phyloP scores from a whole-genome alignment of 805 yeast species.

The Lachancea meyersii region DNA sequence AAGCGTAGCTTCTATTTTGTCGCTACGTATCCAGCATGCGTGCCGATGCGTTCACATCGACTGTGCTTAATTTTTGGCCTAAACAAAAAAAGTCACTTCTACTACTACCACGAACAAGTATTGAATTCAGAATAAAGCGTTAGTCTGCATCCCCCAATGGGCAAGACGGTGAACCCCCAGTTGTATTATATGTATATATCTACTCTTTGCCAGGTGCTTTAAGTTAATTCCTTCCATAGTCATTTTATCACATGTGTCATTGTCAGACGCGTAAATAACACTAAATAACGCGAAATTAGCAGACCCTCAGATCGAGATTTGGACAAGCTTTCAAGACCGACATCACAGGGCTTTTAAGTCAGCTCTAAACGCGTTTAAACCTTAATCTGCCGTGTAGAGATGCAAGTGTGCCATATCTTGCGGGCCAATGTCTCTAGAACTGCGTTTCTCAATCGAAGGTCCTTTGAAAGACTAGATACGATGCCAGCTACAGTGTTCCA shows the following conservation, averaged over 20 bases:
- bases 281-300: background rate
- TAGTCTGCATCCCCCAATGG: background rate
- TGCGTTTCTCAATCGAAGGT: constrained; percentile 12
- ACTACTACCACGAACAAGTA: background rate
- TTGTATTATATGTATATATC: background rate
- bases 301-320: too few relatives aligned
- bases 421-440: constrained; percentile 15
- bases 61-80: background rate
- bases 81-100: background rate
- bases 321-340: too few relatives aligned
- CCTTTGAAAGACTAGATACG: constrained; percentile 17
- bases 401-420: constrained; percentile 3
- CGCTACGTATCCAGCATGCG: background rate
- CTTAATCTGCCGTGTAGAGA: background rate
- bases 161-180: too few relatives aligned
- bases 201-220: background rate
- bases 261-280: background rate
- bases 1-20: too few relatives aligned
- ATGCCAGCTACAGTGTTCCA: constrained; percentile 21
- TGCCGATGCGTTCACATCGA: background rate
- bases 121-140: background rate
- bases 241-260: background rate
- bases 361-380: background rate
- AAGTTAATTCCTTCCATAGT: too few relatives aligned
- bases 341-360: too few relatives aligned